Evolutionary conservation across 2,329 filamentous ascomycete genomes (phyloP), one percentile per base, ranked within the genome.

Genomic region (Trichophyton rubrum): DNA sequence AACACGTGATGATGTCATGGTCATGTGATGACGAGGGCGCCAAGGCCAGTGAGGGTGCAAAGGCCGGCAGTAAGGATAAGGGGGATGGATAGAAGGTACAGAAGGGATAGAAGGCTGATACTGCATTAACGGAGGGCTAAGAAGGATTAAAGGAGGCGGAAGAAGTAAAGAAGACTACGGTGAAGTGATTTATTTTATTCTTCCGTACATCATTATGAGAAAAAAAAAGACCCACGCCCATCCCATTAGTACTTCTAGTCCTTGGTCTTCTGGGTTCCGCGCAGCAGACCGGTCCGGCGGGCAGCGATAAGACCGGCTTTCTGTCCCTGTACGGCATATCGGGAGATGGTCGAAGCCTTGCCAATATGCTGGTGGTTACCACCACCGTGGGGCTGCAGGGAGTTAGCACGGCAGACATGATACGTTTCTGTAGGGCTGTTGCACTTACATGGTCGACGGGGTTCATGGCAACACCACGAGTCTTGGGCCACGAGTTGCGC

Each of bases 381-480:
- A 89, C 87, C 88, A 89, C 89, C 89, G 87, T 93, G 89, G 79
- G 89, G 89, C 75, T 77, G 64, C 68, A 59, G 67, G 59, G 66
- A 13, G 49, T 53, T 15, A 53, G 49, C 49, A 24, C 13, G 5
- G 13, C 17, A 15, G n/a, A 24, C 15, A 53, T 33, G 15, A n/a
- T 38, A 38, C 8, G 11, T 38, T 2, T n/a, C 15, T 11, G 13
- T 24, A 38, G 4, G 35, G 6, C 15, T 27, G 17, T 27, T 30
- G 58, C 66, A 68, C 80, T 76, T 81, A 82, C 79, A 86, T 99
- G 93, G 82, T 99, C 93, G 75, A 99, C 93, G 74, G 93, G 93
- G 84, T 99, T 99, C 93, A 99, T 99, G 81, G 93, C 93, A 87
- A 99, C 93, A 96, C 93, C 93, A 93, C 93, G 92, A 85, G 93